phyloP scores from a whole-genome alignment of 2,329 filamentous ascomycete species.

The Claviceps sp. region DNA sequence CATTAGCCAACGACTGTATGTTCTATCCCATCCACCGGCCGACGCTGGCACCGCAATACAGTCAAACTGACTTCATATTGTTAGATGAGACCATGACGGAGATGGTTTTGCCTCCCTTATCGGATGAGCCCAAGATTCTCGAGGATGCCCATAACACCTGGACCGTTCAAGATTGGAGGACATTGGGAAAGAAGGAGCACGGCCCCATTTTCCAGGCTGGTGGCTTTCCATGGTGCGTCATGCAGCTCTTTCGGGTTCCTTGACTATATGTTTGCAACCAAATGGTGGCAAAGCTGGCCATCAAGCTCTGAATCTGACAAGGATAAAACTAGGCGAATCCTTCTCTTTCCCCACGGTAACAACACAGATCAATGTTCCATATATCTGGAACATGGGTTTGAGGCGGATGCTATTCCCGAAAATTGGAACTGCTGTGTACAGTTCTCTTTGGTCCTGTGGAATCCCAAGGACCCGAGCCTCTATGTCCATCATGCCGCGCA shows the following conservation, averaged over 20 bases:
- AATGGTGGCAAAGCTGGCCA: neutral
- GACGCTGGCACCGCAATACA: neutral
- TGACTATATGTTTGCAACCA: neutral
- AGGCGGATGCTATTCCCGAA: slow-evolving; percentile 60
- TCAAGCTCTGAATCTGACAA: neutral
- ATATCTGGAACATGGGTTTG: slow-evolving; percentile 91
- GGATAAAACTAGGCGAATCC: slow-evolving; percentile 55
- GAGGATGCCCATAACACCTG: slow-evolving; percentile 70
- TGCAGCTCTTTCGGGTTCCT: neutral
- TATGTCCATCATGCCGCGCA: slow-evolving; percentile 73
- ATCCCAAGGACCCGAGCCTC: slow-evolving; percentile 79
- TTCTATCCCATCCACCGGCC: slow-evolving; percentile 8
- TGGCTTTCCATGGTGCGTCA: slow-evolving; percentile 67
- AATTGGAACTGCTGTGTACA: slow-evolving; percentile 96
- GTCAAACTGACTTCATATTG: neutral
- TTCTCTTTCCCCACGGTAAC: slow-evolving; percentile 93
- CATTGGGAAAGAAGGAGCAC: slow-evolving; percentile 65
- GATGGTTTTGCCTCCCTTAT: slow-evolving; percentile 56
- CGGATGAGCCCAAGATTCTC: slow-evolving; percentile 66
- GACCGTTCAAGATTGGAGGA: slow-evolving; percentile 76
- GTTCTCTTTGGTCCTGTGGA: slow-evolving; percentile 89
- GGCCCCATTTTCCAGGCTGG: slow-evolving; percentile 79
- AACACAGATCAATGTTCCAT: slow-evolving; percentile 88
- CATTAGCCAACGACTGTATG: slow-evolving; percentile 41
- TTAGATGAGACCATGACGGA: slow-evolving; percentile 76